phyloP scores from a whole-genome alignment of 2,329 filamentous ascomycete genomes.

The Cladophialophora psammophila region DNA sequence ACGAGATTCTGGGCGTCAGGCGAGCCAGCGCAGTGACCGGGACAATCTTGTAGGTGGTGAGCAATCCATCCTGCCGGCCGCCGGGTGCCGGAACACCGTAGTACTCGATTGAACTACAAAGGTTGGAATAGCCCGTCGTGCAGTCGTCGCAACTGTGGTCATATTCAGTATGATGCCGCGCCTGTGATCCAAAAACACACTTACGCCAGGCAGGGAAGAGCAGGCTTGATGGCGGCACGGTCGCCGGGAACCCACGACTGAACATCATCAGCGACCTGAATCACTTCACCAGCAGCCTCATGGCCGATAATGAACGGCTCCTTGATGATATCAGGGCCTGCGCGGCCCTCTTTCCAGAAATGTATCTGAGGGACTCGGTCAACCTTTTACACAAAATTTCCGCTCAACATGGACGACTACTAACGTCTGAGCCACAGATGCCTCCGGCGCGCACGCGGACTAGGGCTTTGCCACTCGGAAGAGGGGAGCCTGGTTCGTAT shows the following conservation, averaged over 20 bases:
- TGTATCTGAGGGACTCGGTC: neutral
- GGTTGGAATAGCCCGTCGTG: neutral
- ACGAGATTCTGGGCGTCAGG: constrained; percentile 3
- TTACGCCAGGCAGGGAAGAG: neutral
- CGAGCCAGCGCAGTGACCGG: neutral
- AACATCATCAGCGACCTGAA: constrained; percentile 6
- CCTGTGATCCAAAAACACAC: neutral
- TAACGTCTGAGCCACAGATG: constrained; percentile 2
- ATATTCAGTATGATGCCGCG: neutral
- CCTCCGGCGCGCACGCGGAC: constrained; percentile 1
- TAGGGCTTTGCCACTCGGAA: constrained; percentile 6
- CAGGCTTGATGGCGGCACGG: neutral
- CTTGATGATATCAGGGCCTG: constrained; percentile 1
- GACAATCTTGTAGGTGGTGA: constrained; percentile 2
- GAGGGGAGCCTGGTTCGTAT: neutral
- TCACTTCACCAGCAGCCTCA: constrained; percentile 1
- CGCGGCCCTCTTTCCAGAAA: constrained; percentile 2
- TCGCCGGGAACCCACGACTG: neutral
- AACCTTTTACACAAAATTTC: neutral
- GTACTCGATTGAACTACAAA: constrained; percentile 1
- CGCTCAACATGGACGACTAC: neutral
- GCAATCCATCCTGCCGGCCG: constrained; percentile 3
- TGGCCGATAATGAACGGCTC: constrained; percentile 1
- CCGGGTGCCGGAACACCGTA: neutral
- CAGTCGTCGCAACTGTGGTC: neutral